These are phyloP conservation scores for Papiliotrema flavescens DNA, from an alignment of 1,284 basidiomycete species.

Conservation along the genomic window DNA sequence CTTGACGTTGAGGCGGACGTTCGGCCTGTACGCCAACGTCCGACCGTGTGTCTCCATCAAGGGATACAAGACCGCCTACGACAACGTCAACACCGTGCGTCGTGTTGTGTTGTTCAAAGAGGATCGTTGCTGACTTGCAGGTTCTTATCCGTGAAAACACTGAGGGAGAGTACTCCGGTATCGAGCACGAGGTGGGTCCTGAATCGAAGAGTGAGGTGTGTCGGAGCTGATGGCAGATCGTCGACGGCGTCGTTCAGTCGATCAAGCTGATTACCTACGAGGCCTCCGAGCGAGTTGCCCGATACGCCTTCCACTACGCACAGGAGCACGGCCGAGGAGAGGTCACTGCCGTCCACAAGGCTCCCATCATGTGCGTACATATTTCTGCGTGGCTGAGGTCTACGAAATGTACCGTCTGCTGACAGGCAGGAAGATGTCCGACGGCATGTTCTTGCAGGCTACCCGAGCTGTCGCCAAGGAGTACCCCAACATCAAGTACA, in stretches of 20 bases:
- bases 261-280: slow-evolving; percentile 99
- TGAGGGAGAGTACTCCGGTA: slow-evolving; percentile 91
- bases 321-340: slow-evolving; percentile 79
- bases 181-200: slow-evolving; percentile 22
- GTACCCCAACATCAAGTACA: slow-evolving; percentile 88
- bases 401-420: background rate
- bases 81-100: slow-evolving; percentile 84
- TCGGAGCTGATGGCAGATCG: slow-evolving; percentile 52
- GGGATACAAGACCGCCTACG: slow-evolving; percentile 97
- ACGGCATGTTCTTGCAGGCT: slow-evolving; percentile 98
- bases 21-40: slow-evolving; percentile 98
- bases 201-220: background rate
- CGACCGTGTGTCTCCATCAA: slow-evolving; percentile 93
- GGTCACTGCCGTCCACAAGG: slow-evolving; percentile 99
- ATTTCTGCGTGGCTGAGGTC: background rate
- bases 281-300: slow-evolving; percentile 95
- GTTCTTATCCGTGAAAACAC: slow-evolving; percentile 98
- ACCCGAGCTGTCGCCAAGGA: slow-evolving; percentile 96
- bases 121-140: background rate
- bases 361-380: slow-evolving; percentile 76
- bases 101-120: background rate
- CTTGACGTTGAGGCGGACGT: slow-evolving; percentile 92
- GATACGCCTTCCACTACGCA: slow-evolving; percentile 98
- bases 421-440: slow-evolving; percentile 80
- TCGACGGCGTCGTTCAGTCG: slow-evolving; percentile 98